A percentile compares a stretch with the other conserved stretches of the same genome.
phyloP scores from a whole-genome alignment of 768 basidiomycete species.

The Daedaleopsis sinensis region DNA sequence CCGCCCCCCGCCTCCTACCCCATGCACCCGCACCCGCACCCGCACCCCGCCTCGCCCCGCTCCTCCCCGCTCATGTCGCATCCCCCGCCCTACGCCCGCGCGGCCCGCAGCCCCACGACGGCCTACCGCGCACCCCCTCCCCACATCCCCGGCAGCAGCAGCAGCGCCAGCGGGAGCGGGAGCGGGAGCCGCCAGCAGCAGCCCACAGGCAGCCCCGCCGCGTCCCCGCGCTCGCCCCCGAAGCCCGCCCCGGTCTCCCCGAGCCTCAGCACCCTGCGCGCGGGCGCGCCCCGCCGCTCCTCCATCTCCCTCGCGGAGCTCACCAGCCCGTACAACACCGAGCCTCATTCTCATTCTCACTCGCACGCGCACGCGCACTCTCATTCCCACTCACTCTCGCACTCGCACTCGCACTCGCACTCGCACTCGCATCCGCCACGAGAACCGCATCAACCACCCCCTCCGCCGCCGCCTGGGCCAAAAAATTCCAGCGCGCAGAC shows the following conservation, averaged over 20 bases:
- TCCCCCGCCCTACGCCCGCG: background rate
- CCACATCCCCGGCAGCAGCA: background rate
- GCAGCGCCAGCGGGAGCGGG: too few relatives aligned
- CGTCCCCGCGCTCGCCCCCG: constrained; percentile 25
- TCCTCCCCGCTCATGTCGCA: constrained; percentile 20
- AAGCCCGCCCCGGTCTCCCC: constrained; percentile 21
- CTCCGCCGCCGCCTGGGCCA: constrained; percentile 38
- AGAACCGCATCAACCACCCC: background rate
- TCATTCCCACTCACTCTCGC: too few relatives aligned
- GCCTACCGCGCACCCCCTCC: constrained; percentile 2
- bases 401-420: too few relatives aligned
- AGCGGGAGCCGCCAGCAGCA: too few relatives aligned
- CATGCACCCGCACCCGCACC: constrained; percentile 9
- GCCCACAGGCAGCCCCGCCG: background rate
- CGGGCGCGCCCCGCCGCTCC: constrained; percentile 32
- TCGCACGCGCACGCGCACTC: too few relatives aligned
- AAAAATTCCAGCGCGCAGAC: constrained; percentile 84
- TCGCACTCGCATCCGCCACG: too few relatives aligned
- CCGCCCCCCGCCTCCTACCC: constrained; percentile 8
- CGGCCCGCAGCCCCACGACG: constrained; percentile 5
- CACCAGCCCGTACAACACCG: constrained; percentile 39
- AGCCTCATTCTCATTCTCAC: constrained; percentile 3
- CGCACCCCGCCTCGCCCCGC: constrained; percentile 14
- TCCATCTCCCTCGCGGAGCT: constrained; percentile 46
- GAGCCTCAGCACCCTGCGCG: constrained; percentile 8